These are phyloP conservation scores for Debaryomyces sp. DNA, from an alignment of 1,139 yeast species.

Conservation along the genomic window DNA sequence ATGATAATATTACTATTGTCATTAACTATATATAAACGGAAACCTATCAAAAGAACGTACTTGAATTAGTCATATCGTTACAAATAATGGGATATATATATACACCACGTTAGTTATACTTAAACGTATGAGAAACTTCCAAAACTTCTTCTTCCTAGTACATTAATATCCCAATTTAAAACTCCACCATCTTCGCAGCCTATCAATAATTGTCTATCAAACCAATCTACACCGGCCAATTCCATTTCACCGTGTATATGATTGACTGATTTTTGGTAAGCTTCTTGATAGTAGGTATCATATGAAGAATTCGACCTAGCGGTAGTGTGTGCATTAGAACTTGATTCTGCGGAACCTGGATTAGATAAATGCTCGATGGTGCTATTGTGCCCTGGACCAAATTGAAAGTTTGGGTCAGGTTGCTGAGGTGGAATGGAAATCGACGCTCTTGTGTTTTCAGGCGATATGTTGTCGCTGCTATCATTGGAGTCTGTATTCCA, in stretches of 20 bases:
- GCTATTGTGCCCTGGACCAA: neutral
- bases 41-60: constrained; percentile 2
- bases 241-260: constrained; percentile 53
- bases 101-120: neutral
- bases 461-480: neutral
- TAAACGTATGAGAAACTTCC: constrained; percentile 38
- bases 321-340: neutral
- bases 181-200: constrained; percentile 50
- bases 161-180: constrained; percentile 46
- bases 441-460: constrained; percentile 3
- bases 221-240: constrained; percentile 46
- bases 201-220: constrained; percentile 36
- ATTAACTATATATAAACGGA: neutral
- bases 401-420: constrained; percentile 5
- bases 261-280: constrained; percentile 32
- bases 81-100: neutral
- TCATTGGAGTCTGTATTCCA: constrained; percentile 22
- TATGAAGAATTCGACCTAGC: constrained; percentile 4
- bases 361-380: neutral
- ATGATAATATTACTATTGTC: neutral
- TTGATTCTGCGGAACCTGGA: neutral
- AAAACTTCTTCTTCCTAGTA: constrained; percentile 42
- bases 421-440: constrained; percentile 6
- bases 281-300: constrained; percentile 17
- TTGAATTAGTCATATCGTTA: neutral